Evolutionary conservation across 2,329 filamentous ascomycete species (phyloP).

Genomic region (Xylaria sp.): DNA sequence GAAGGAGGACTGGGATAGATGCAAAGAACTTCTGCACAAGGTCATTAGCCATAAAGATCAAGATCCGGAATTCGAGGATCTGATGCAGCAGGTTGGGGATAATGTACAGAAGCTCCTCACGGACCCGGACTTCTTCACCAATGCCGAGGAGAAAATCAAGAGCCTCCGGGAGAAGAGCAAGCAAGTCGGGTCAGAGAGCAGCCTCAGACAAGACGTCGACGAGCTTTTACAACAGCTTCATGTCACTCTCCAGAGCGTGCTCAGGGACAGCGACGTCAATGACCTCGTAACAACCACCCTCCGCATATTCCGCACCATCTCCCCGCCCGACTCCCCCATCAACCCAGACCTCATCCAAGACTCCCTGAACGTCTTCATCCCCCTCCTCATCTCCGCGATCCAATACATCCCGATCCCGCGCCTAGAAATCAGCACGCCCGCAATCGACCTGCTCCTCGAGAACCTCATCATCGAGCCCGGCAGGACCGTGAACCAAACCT

Average conservation of each 20-base stretch:
- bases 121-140: slow-evolving; percentile 84
- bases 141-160: slow-evolving; percentile 63
- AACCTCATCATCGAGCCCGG: slow-evolving; percentile 92
- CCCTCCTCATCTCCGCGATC: slow-evolving; percentile 74
- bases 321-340: slow-evolving; percentile 64
- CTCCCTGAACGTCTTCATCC: slow-evolving; percentile 79
- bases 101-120: slow-evolving; percentile 81
- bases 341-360: slow-evolving; percentile 79
- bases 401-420: slow-evolving; percentile 91
- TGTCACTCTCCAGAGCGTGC: slow-evolving; percentile 69
- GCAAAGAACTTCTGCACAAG: slow-evolving; percentile 70
- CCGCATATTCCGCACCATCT: slow-evolving; percentile 73
- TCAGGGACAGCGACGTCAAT: slow-evolving; percentile 73
- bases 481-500: slow-evolving; percentile 79
- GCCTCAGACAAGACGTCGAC: slow-evolving; percentile 75
- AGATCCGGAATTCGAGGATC: slow-evolving; percentile 81
- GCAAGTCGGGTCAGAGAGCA: slow-evolving; percentile 70
- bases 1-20: slow-evolving; percentile 72
- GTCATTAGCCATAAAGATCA: slow-evolving; percentile 76
- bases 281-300: slow-evolving; percentile 70
- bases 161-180: slow-evolving; percentile 60
- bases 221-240: slow-evolving; percentile 72
- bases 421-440: slow-evolving; percentile 83
- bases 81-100: slow-evolving; percentile 75
- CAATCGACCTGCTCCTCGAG: slow-evolving; percentile 84